Evolutionary conservation across 2,329 filamentous ascomycete species (phyloP).

Genomic region (Pseudogymnoascus destructans): DNA sequence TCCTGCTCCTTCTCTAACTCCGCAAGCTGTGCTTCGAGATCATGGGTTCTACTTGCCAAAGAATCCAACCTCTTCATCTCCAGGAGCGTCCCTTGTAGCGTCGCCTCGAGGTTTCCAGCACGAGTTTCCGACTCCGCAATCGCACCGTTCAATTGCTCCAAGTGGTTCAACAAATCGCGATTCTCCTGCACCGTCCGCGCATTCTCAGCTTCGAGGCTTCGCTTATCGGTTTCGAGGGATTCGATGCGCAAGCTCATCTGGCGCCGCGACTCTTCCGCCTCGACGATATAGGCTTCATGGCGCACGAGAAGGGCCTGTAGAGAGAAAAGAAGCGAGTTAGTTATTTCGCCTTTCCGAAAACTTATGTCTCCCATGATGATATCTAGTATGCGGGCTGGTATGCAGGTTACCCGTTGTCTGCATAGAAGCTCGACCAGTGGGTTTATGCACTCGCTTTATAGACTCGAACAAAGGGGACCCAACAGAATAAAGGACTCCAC

Average conservation of each 20-base stretch:
- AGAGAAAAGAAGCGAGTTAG: slow-evolving; percentile 51
- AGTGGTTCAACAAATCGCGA: slow-evolving; percentile 62
- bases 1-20: slow-evolving; percentile 73
- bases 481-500: slow-evolving; percentile 28
- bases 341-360: slow-evolving; percentile 15
- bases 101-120: slow-evolving; percentile 63
- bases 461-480: background rate
- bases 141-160: slow-evolving; percentile 72
- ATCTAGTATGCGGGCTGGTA: background rate
- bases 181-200: slow-evolving; percentile 72
- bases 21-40: slow-evolving; percentile 68
- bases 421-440: background rate
- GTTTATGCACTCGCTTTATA: slow-evolving; percentile 5
- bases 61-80: slow-evolving; percentile 62
- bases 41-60: slow-evolving; percentile 60
- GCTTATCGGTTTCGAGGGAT: slow-evolving; percentile 61
- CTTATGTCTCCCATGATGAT: background rate
- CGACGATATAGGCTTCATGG: slow-evolving; percentile 88
- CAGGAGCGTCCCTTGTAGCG: slow-evolving; percentile 63
- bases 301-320: slow-evolving; percentile 78
- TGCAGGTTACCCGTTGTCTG: slow-evolving; percentile 3
- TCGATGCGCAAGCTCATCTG: slow-evolving; percentile 62
- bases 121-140: slow-evolving; percentile 68
- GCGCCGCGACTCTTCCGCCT: slow-evolving; percentile 73
- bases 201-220: slow-evolving; percentile 62